Conservation (phyloP, 129 eudicot genomes). For the sunflower (Helianthus annuus) region DNA sequence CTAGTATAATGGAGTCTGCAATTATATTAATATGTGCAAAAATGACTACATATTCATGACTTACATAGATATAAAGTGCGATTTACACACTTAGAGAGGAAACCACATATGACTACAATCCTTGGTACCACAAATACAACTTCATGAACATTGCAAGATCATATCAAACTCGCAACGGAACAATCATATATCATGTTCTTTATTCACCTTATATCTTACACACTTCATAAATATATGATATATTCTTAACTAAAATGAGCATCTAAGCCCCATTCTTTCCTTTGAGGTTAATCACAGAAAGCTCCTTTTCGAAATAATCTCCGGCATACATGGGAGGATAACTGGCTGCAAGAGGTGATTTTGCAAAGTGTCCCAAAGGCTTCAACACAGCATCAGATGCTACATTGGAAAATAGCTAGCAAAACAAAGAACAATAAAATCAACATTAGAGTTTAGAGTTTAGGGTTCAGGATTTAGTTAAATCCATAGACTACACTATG, state of each 20-base stretch:
- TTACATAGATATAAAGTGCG: too few species aligned
- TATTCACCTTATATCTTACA: constrained; percentile 1
- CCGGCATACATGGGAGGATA: constrained; percentile 74
- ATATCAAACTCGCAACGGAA: constrained; percentile 1
- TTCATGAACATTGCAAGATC: background rate
- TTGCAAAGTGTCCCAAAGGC: constrained; percentile 79
- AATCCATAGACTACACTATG: too few species aligned
- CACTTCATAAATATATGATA: background rate
- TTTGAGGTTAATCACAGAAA: constrained; percentile 82
- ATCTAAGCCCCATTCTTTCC: constrained; percentile 51
- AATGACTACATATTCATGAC: too few species aligned
- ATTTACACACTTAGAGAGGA: too few species aligned
- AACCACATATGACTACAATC: too few species aligned
- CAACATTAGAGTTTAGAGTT: too few species aligned
- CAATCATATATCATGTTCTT: constrained; percentile 15
- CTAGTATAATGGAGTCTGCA: too few species aligned
- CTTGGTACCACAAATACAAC: too few species aligned
- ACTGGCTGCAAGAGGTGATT: constrained; percentile 53
- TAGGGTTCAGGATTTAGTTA: constrained; percentile 57
- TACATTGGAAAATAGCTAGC: constrained; percentile 43
- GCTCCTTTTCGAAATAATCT: constrained; percentile 85
- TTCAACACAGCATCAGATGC: constrained; percentile 80
- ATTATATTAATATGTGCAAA: too few species aligned
- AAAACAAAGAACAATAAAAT: too few species aligned
- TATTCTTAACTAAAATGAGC: background rate